Base-by-base conservation (phyloP, 1,139 yeast species). In the Dujonia santamariae region DNA sequence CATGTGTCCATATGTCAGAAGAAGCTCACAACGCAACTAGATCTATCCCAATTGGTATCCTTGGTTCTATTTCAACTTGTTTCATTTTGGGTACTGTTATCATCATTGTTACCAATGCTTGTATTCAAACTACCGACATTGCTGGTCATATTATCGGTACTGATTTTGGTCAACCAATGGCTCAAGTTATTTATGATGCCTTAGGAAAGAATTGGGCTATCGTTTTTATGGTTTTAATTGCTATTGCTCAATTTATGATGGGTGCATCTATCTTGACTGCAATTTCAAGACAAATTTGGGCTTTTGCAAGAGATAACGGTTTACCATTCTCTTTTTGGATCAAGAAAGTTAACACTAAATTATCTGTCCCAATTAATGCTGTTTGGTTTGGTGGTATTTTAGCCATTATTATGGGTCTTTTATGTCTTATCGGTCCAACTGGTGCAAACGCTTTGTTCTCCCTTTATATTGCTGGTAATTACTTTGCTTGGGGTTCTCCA, bases 331-430 rank as follows among this genome's bases (percentile, higher is more conserved):
- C 75, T 9, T 50, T 55, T 19, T 50, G 63, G 49, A 67, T 79
- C 42, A 76, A 77, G 47, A 71, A 62, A 32, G 81, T 80, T 37
- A 64, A 79, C 51, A 63, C 67, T 35, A 66, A 51, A 41, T 55
- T 74, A 15, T 64, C 71, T 19, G 81, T 77, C 19, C 87, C 87
- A 12, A 53, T 78, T 32, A 65, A 78, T 44, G 85, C 86, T 2
- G 73, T 79, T n/a, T 54, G 69, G 41, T 74, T 73, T 44, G 77
- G 74, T 18, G 76, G 79, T 25, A 37, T 53, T 22, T 49, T 72
- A 12, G 67, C 76, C 7, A 51, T 77, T 20, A 28, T 69, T n/a
- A 48, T 80, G 19, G 86, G 85, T 7, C 62, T 77, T 32, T 57
- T 81, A 38, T 75, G 79, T 43, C 58, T 81, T 31, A 77, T 78